Base-by-base conservation (phyloP, 371 early-diverging fungal species). In the Rhizopus stolonifer region DNA sequence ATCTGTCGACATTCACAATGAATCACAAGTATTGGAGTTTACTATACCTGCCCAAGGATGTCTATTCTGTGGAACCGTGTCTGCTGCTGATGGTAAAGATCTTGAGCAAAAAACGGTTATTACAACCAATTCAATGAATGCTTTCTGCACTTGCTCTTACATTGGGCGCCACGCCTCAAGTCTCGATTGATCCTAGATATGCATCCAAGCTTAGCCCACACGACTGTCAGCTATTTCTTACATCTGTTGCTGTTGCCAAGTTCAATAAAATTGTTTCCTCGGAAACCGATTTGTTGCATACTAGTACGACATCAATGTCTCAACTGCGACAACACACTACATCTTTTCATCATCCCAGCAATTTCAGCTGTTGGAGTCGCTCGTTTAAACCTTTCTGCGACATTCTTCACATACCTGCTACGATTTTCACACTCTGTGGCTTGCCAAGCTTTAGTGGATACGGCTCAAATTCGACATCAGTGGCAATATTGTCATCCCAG, bases 341-440 rank as follows among this genome's bases (percentile, higher is more conserved):
- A 26, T 18, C 49, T 21, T 19, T 18, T 48, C 33, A 25, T 34
- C 19, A 48, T 23, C 19, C 26, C 22, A 25, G 46, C 46, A 46
- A 24, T 15, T 46, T 25, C 33, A 26, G 11, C 33, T 48, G 22
- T 32, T 18, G 22, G 33, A 31, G 18, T n/a, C 19, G 22, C 15
- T 24, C 49, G 6, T 33, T 48, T 23, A 29, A 46, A 9, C 14
- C 47, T 10, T 46, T 46, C 31, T 8, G 22, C 15, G 47, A 29
- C 29, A 48, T 18, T 25, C 17, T 22, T 15, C 49, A 32, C 10
- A 48, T 48, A 25, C 36, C 49, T 6, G 49, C 49, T 11, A 48
- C 36, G 11, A 32, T 48, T 33, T 48, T 32, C 23, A 48, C 49
- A 13, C 33, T 48, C 22, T 48, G 49, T 19, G 49, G 33, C 33